Evolutionary conservation across 75 land plant species (phyloP).

Genomic region (Azolla pinnata): DNA sequence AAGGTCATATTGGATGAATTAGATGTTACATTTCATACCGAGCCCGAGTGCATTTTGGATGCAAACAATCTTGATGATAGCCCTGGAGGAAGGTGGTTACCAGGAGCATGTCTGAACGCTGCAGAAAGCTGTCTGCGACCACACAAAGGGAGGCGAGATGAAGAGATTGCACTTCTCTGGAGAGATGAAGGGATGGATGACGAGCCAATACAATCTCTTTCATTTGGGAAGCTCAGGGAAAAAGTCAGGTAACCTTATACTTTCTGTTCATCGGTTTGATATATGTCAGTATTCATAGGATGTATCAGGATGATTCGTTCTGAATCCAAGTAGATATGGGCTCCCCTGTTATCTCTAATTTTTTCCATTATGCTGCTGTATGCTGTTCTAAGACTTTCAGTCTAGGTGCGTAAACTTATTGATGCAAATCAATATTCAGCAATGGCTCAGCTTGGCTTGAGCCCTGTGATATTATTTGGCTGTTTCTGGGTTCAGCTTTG

Average conservation of each 20-base stretch:
- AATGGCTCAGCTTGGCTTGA: no score
- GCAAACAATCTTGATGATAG: constrained; percentile 13
- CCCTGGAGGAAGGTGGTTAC: constrained; percentile 89
- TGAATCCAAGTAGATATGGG: no score
- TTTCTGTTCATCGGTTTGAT: neutral
- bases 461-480: no score
- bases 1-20: constrained; percentile 58
- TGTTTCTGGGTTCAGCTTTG: no score
- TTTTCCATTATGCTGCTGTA: no score
- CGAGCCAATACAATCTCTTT: constrained; percentile 37
- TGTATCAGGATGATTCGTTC: no score
- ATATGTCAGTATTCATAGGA: neutral
- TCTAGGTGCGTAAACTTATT: no score
- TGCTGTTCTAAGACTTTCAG: no score
- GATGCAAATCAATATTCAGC: no score
- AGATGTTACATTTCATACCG: constrained; percentile 37
- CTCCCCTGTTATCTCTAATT: no score
- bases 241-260: constrained; percentile 58
- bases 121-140: constrained; percentile 57
- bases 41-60: constrained; percentile 52
- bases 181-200: constrained; percentile 68
- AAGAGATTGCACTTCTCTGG: constrained; percentile 58
- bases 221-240: constrained; percentile 40
- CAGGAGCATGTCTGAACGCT: constrained; percentile 68
- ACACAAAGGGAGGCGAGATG: constrained; percentile 28